Percentiles rank a stretch among this genome's conserved stretches.
Evolutionary conservation across 1,139 yeast species (phyloP).

Genomic region (Nakaseomyces kungkrabaensis): DNA sequence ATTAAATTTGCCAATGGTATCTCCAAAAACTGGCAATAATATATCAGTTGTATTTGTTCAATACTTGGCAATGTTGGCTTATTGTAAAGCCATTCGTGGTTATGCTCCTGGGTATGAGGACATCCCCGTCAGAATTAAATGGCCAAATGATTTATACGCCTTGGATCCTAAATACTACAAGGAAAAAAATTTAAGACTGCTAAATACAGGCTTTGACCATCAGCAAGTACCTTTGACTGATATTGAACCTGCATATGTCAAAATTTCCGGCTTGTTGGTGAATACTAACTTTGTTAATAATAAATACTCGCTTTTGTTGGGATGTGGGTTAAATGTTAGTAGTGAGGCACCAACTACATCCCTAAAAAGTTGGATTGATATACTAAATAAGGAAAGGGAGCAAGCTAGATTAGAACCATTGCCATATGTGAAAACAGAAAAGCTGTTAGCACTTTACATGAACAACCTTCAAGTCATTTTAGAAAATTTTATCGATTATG

Average conservation of each 20-base stretch:
- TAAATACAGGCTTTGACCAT: constrained; percentile 15
- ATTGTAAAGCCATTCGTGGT: constrained; percentile 63
- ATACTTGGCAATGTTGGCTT: constrained; percentile 74
- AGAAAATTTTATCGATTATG: constrained; percentile 47
- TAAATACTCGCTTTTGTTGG: constrained; percentile 59
- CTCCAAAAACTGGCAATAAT: constrained; percentile 30
- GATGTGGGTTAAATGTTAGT: constrained; percentile 78
- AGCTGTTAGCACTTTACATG: constrained; percentile 59
- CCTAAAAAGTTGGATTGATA: constrained; percentile 55
- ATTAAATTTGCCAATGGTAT: constrained; percentile 44
- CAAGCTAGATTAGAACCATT: constrained; percentile 36
- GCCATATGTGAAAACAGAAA: constrained; percentile 49
- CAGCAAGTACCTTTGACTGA: constrained; percentile 23
- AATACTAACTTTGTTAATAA: constrained; percentile 60
- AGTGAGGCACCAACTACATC: constrained; percentile 92
- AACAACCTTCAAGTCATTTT: constrained; percentile 55
- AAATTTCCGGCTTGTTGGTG: constrained; percentile 77
- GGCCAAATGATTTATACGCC: constrained; percentile 94
- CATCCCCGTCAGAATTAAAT: constrained; percentile 73
- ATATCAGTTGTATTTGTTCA: constrained; percentile 69
- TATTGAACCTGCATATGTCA: constrained; percentile 48
- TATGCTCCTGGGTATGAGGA: constrained; percentile 62
- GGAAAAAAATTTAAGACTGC: constrained; percentile 20
- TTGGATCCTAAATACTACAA: constrained; percentile 49
- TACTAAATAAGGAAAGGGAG: constrained; percentile 44